phyloP scores from a whole-genome alignment of 83 land plant genomes.

The Isoetes engelmannii region DNA sequence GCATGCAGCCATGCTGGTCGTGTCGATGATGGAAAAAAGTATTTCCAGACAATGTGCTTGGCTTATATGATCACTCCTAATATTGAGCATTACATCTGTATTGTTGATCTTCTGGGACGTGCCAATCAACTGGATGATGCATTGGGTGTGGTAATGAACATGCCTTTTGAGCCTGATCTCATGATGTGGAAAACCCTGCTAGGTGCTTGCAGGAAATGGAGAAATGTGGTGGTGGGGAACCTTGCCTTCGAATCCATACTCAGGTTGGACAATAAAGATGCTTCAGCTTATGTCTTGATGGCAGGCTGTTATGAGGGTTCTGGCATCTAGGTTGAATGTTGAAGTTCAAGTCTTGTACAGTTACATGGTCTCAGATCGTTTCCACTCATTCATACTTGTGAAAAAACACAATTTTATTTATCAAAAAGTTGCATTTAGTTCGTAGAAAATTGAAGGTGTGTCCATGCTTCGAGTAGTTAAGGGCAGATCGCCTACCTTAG shows the following conservation, averaged over 20 bases:
- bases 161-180: neutral
- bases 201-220: slow-evolving; percentile 17
- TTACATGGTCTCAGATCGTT: too few relatives aligned
- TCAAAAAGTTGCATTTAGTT: too few relatives aligned
- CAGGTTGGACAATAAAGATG: neutral
- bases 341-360: too few relatives aligned
- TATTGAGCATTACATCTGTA: slow-evolving; percentile 13
- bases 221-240: slow-evolving; percentile 1
- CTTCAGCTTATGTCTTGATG: slow-evolving; percentile 10
- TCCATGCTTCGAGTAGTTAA: too few relatives aligned
- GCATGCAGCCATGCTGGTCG: slow-evolving; percentile 8
- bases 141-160: neutral
- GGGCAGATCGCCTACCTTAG: too few relatives aligned
- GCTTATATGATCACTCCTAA: neutral
- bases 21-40: neutral
- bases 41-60: slow-evolving; percentile 7
- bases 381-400: too few relatives aligned
- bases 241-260: slow-evolving; percentile 2
- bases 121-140: slow-evolving; percentile 7
- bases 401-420: too few relatives aligned
- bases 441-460: too few relatives aligned
- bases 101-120: slow-evolving; percentile 10
- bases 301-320: neutral
- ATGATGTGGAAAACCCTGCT: slow-evolving; percentile 10
- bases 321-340: neutral